phyloP scores from a whole-genome alignment of 2,329 filamentous ascomycete genomes.

The Sporothrix curviconia region DNA sequence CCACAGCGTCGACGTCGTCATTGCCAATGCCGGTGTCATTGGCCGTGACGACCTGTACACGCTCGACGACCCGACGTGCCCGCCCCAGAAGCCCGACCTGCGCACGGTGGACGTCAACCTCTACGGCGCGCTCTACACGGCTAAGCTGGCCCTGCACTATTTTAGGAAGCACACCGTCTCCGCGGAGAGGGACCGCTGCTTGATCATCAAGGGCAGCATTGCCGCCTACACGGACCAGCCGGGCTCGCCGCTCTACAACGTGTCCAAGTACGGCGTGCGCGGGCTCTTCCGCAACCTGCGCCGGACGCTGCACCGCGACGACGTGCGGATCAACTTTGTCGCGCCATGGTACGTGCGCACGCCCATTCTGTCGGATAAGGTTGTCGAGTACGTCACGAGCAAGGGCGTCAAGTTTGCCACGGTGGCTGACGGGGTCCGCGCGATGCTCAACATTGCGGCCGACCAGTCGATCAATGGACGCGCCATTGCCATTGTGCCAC shows the following conservation, averaged over 20 bases:
- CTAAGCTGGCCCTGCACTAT: slow-evolving; percentile 41
- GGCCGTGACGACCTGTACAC: slow-evolving; percentile 18
- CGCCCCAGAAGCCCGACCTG: slow-evolving; percentile 33
- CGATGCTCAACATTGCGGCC: slow-evolving; percentile 8
- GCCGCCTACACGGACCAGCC: slow-evolving; percentile 41
- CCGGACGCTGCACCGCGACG: slow-evolving; percentile 33
- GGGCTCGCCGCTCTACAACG: slow-evolving; percentile 35
- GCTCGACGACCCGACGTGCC: slow-evolving; percentile 19
- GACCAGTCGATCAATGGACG: slow-evolving; percentile 10
- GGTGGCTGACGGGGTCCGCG: slow-evolving; percentile 8
- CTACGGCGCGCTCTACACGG: slow-evolving; percentile 37
- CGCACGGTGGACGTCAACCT: slow-evolving; percentile 38
- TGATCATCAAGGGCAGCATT: slow-evolving; percentile 44
- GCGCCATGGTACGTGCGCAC: slow-evolving; percentile 33
- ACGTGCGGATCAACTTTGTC: slow-evolving; percentile 41
- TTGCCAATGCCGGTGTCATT: slow-evolving; percentile 41
- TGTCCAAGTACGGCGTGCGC: slow-evolving; percentile 37
- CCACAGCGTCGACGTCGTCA: slow-evolving; percentile 38
- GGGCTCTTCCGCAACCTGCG: slow-evolving; percentile 38
- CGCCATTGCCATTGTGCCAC: slow-evolving; percentile 10
- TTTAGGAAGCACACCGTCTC: slow-evolving; percentile 36
- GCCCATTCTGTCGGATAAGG: slow-evolving; percentile 6
- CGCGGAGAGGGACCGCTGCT: slow-evolving; percentile 36
- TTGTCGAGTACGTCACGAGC: neutral
- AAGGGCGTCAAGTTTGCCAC: slow-evolving; percentile 16